Conservation (phyloP, 345 rosid species). For the Citrus glauca region DNA sequence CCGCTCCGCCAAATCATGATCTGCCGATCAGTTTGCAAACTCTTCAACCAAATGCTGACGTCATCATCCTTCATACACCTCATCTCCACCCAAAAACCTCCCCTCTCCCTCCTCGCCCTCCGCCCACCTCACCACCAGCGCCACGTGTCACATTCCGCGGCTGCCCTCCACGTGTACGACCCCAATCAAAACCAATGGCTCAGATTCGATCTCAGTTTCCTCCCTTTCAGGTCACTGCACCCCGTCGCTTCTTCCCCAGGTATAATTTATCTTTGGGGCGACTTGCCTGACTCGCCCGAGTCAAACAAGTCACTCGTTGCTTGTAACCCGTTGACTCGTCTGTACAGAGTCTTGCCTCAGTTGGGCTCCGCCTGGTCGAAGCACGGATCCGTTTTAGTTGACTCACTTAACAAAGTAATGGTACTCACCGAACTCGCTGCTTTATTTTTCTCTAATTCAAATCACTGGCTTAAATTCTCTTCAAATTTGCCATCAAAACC, state of each 20-base stretch:
- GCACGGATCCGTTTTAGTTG: slow-evolving; percentile 78
- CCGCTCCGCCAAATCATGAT: slow-evolving; percentile 70
- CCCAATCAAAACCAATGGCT: slow-evolving; percentile 61
- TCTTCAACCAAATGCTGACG: slow-evolving; percentile 46
- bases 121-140: slow-evolving; percentile 56
- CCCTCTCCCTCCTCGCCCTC: slow-evolving; percentile 67
- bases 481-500: slow-evolving; percentile 86
- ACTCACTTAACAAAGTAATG: slow-evolving; percentile 65
- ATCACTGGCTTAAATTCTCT: slow-evolving; percentile 68
- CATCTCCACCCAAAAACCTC: slow-evolving; percentile 38
- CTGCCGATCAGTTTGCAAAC: slow-evolving; percentile 67
- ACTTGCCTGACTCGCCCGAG: slow-evolving; percentile 38
- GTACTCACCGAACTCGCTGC: slow-evolving; percentile 79
- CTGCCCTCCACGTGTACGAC: slow-evolving; percentile 60
- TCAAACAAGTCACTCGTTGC: slow-evolving; percentile 63
- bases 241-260: slow-evolving; percentile 75
- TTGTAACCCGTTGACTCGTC: slow-evolving; percentile 75
- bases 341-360: slow-evolving; percentile 64
- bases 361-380: slow-evolving; percentile 93
- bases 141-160: slow-evolving; percentile 14
- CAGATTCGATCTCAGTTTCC: slow-evolving; percentile 58
- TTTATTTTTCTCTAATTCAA: slow-evolving; percentile 47
- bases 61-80: slow-evolving; percentile 43
- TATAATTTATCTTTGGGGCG: slow-evolving; percentile 71
- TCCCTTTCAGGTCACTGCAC: slow-evolving; percentile 66